Evolutionary conservation across 331 rosid genomes (phyloP), one percentile per base, ranked within the genome.

Genomic region (Stylosanthes scabra): DNA sequence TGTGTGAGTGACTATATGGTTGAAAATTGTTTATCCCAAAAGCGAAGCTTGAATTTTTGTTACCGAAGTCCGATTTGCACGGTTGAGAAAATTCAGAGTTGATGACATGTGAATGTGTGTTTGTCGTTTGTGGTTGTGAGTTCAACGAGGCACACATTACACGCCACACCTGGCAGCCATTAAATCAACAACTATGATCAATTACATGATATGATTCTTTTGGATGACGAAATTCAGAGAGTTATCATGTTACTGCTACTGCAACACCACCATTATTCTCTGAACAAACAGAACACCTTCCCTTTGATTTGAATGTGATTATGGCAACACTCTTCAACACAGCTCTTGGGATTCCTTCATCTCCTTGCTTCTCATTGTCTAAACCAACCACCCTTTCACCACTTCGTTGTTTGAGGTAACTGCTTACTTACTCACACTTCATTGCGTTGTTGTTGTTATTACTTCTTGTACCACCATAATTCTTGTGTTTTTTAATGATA

Each of bases 321-420:
- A 50, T 52, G 58, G 28, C 58, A 9, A 52, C 58, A 52, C 52
- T 70, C 14, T 69, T 60, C 52, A 66, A 69, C 56, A 4, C 81
- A 27, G 9, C 29, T 4, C 12, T 61, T 25, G 34, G 75, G 49
- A 47, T 79, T 65, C 79, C 83, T 40, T 79, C 86, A 61, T 72
- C 41, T 64, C 76, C 14, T 60, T 74, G 39, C 42, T 41, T 49
- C 28, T 47, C 54, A 47, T 54, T 40, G 2, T 16, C 34, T 11
- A 88, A 76, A 71, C 68, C 85, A 49, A 0, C 8, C 15, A 9
- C 62, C n/a, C 68, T 72, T 39, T 74, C 59, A 51, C 60, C 79
- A 49, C 72, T 50, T 63, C 25, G 70, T 63, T 80, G 87, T 29
- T 75, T 58, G 56, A 86, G 90, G 87, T 86, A 46, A 71, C 40